These are phyloP conservation scores for Neoarthrinium moseri DNA, from an alignment of 2,329 filamentous ascomycete genomes.

Conservation along the genomic window DNA sequence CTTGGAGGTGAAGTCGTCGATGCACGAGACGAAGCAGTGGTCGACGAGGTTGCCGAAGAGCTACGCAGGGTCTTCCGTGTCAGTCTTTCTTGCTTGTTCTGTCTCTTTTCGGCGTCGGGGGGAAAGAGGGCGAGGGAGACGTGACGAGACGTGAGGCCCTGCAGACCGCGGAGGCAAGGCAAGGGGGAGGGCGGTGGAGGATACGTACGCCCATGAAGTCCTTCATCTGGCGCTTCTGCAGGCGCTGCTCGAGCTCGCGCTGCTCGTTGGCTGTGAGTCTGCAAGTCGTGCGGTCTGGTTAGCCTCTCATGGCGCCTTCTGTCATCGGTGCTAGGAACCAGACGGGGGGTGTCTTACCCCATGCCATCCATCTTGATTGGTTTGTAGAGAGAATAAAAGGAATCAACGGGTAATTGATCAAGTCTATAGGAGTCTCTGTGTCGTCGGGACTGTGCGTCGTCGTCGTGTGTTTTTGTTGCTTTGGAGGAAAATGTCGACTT, in stretches of 20 bases:
- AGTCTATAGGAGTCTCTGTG: no score
- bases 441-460: no score
- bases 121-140: no score
- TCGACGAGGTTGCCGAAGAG: conserved; percentile 70
- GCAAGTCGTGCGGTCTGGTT: not conserved
- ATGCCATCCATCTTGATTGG: conserved; percentile 8
- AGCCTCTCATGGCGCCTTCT: no score
- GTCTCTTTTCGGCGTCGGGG: no score
- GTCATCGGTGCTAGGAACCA: not conserved
- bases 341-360: conserved; percentile 5
- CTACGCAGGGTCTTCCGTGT: conserved; percentile 41
- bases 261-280: conserved; percentile 77
- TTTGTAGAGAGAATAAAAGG: no score
- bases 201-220: conserved; percentile 91
- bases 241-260: conserved; percentile 88
- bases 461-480: no score
- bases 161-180: no score
- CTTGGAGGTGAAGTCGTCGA: conserved; percentile 99
- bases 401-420: no score
- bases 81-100: conserved; percentile 1
- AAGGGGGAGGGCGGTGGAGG: not conserved
- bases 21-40: conserved; percentile 93
- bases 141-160: no score
- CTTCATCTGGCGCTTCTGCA: conserved; percentile 98
- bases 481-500: no score